Evolutionary conservation across 2,329 filamentous ascomycete species (phyloP).

Genomic region (Colletotrichum sidae): DNA sequence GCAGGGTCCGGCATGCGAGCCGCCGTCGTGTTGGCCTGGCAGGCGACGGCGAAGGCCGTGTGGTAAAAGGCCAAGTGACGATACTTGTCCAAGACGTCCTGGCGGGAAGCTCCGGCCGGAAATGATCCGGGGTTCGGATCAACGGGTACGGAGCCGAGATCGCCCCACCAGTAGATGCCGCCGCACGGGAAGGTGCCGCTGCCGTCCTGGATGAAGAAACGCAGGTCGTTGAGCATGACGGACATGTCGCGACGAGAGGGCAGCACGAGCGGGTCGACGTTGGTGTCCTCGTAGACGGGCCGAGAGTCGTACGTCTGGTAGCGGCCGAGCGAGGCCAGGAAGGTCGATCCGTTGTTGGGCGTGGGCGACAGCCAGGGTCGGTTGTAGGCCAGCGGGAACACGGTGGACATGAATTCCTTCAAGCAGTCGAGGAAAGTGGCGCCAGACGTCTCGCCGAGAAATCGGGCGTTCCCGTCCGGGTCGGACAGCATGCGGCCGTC

Average conservation of each 20-base stretch:
- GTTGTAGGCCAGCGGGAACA: constrained; percentile 49
- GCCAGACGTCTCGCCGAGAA: constrained; percentile 62
- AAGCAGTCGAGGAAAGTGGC: constrained; percentile 62
- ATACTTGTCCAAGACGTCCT: constrained; percentile 40
- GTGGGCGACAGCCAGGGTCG: constrained; percentile 32
- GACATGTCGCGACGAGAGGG: constrained; percentile 51
- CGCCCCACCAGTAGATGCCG: constrained; percentile 62
- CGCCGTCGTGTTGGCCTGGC: constrained; percentile 45
- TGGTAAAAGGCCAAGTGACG: constrained; percentile 59
- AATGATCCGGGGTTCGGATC: constrained; percentile 40
- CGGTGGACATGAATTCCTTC: constrained; percentile 58
- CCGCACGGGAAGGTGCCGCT: constrained; percentile 55
- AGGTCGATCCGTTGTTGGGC: constrained; percentile 44
- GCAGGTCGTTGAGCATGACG: constrained; percentile 53
- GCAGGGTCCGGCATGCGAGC: constrained; percentile 44
- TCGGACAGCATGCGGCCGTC: constrained; percentile 59
- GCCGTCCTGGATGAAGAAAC: constrained; percentile 59
- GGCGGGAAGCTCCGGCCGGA: constrained; percentile 40
- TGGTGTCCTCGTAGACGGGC: constrained; percentile 48
- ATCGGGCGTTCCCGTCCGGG: constrained; percentile 56
- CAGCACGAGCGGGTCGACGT: constrained; percentile 54
- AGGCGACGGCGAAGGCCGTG: constrained; percentile 56
- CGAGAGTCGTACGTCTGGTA: constrained; percentile 62
- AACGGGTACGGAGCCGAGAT: constrained; percentile 49
- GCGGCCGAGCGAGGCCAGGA: constrained; percentile 55